phyloP scores from a whole-genome alignment of 2,329 filamentous ascomycete genomes.

The Penicillium digitatum region DNA sequence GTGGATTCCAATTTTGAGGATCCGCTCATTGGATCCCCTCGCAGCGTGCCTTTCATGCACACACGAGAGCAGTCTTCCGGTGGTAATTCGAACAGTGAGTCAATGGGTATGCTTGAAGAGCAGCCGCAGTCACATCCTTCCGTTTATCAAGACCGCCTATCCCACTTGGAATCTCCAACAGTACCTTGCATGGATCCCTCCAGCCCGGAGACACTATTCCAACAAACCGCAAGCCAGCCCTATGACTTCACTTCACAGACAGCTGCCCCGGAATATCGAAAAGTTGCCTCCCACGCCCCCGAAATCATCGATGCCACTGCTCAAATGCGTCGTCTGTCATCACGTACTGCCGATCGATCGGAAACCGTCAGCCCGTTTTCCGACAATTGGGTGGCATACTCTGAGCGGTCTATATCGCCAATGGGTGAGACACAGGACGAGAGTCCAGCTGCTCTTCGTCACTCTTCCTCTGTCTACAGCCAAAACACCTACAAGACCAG shows the following conservation, averaged over 20 bases:
- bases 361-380: conserved; percentile 38
- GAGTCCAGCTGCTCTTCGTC: conserved; percentile 24
- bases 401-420: conserved; percentile 33
- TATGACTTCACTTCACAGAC: conserved; percentile 29
- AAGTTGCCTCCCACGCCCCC: conserved; percentile 29
- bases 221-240: conserved; percentile 26
- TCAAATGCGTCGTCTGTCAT: conserved; percentile 29
- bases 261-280: conserved; percentile 27
- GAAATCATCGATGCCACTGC: conserved; percentile 31
- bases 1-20: conserved; percentile 43
- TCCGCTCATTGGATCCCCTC: conserved; percentile 42
- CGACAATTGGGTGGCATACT: conserved; percentile 43
- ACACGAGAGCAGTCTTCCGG: conserved; percentile 64
- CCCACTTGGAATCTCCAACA: conserved; percentile 29
- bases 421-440: conserved; percentile 21
- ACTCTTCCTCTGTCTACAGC: conserved; percentile 36
- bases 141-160: conserved; percentile 39
- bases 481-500: conserved; percentile 25
- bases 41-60: conserved; percentile 72
- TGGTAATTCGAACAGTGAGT: conserved; percentile 51
- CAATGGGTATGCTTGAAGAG: conserved; percentile 47
- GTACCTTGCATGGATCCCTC: conserved; percentile 22
- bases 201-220: conserved; percentile 31
- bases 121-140: conserved; percentile 49
- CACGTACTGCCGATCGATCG: conserved; percentile 27